Evolutionary conservation across 495 filamentous ascomycete genomes (phyloP), one percentile per base, ranked within the genome.

Genomic region (Lasiosphaeria ovina): DNA sequence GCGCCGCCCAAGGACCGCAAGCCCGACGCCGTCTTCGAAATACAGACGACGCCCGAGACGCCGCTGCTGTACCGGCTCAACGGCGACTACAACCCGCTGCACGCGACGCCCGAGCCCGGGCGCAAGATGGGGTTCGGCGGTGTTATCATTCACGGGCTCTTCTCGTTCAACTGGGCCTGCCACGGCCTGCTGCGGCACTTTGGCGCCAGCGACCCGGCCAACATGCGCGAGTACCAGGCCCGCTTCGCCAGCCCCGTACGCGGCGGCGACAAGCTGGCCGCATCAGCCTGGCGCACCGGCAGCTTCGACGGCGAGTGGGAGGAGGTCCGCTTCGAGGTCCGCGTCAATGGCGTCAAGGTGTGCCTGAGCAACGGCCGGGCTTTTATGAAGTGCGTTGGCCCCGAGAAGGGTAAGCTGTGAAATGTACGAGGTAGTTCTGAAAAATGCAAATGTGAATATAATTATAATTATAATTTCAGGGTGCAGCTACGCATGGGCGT

Each of bases 41-140:
- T 85, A 51, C 87, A 89, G 71, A 92, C 84, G 2, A 89, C 77
- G 14, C 59, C 73, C 44, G 85, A 93, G 72, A 86, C 89, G 1
- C 85, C 92, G 12, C 82, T 89, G 54, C 77, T 95, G 35, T 93
- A 92, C 72, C 83, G 88, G 67, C 81, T 96, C 38, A 94, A 96
- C 62, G 92, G 91, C 66, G 92, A 95, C 73, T 96, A 95, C 72
- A 95, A 95, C 77, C 92, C 91, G 32, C 85, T 96, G 50, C 91
- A 96, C 69, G 89, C 90, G 7, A 88, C 86, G 34, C 92, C 91
- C 11, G 89, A 88, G 72, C 90, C 92, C 0, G 90, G 91, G 48
- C 75, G 81, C 73, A 89, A 91, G 77, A 93, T 96, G 90, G 91
- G 92, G 33, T 96, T 95, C 68, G 90, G 89, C 4, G 91, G 92